A percentile compares a stretch with the other conserved stretches of the same genome.
Conservation (phyloP, 2,329 filamentous ascomycete species). For the Sporothrix curviconia region DNA sequence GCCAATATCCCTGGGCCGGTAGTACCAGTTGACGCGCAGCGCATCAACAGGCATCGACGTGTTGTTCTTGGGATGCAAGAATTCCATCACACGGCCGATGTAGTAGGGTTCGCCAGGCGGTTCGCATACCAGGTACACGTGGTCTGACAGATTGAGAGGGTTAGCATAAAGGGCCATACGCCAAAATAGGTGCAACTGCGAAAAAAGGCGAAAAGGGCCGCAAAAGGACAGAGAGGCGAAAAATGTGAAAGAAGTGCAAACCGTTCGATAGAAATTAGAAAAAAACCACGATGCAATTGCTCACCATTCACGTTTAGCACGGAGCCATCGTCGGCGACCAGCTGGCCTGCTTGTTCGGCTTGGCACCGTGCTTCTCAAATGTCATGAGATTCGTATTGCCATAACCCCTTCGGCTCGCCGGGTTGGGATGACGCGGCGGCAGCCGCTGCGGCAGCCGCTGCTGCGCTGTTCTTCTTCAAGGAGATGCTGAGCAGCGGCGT, state of each 20-base stretch:
- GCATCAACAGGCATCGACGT: conserved; percentile 69
- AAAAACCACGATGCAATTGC: conserved; percentile 30
- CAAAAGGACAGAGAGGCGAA: background rate
- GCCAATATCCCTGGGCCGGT: conserved; percentile 90
- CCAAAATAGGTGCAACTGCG: background rate
- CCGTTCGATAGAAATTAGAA: background rate
- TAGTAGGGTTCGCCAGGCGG: conserved; percentile 98
- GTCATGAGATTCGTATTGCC: conserved; percentile 81
- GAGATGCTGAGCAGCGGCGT: conserved; percentile 15
- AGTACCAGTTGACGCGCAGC: conserved; percentile 95
- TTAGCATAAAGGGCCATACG: conserved; percentile 4
- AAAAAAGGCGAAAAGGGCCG: too few relatives aligned
- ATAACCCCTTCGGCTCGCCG: conserved; percentile 28
- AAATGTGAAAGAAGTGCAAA: background rate
- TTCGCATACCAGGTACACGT: conserved; percentile 95
- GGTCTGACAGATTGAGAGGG: conserved; percentile 37
- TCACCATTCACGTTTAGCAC: conserved; percentile 78
- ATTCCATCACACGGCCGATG: conserved; percentile 96
- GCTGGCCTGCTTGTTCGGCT: conserved; percentile 60
- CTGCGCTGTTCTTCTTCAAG: conserved; percentile 16
- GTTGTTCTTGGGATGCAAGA: conserved; percentile 76
- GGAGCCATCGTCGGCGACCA: conserved; percentile 88
- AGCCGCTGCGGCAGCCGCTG: conserved; percentile 25
- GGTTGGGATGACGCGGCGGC: conserved; percentile 32
- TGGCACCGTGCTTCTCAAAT: conserved; percentile 66